Conservation (phyloP, 345 rosid species). For the Sisymbrium altissimum region DNA sequence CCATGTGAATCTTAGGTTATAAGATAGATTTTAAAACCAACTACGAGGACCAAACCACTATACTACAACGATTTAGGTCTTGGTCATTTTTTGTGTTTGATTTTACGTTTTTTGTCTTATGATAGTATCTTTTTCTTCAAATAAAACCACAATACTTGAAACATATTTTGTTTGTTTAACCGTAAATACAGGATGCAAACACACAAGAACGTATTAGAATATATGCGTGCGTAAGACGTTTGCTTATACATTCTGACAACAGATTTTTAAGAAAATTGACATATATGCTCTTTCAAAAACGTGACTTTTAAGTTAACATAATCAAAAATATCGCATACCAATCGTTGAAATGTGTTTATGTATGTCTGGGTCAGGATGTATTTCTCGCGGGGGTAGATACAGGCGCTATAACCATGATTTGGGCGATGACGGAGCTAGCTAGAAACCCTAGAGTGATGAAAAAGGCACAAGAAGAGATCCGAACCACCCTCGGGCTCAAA, state of each 20-base stretch:
- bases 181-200: too few relatives aligned
- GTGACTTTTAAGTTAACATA: too few relatives aligned
- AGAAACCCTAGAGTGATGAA: conserved; percentile 18
- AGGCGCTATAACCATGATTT: conserved; percentile 10
- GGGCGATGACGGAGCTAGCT: conserved; percentile 18
- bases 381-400: conserved; percentile 17
- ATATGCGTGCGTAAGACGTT: too few relatives aligned
- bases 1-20: not conserved
- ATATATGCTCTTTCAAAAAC: too few relatives aligned
- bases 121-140: too few relatives aligned
- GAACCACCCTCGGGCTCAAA: not conserved
- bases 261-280: too few relatives aligned
- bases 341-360: too few relatives aligned
- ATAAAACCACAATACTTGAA: too few relatives aligned
- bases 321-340: too few relatives aligned
- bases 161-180: too few relatives aligned
- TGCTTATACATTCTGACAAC: too few relatives aligned
- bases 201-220: too few relatives aligned
- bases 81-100: not conserved
- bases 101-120: not conserved
- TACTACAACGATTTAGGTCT: not conserved
- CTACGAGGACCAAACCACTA: not conserved
- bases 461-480: conserved; percentile 18
- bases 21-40: not conserved
- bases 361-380: conserved; percentile 1